Percentiles rank a stretch among this genome's conserved stretches.
Conservation (phyloP, 768 basidiomycete genomes). For the Russula griseocarnosa region DNA sequence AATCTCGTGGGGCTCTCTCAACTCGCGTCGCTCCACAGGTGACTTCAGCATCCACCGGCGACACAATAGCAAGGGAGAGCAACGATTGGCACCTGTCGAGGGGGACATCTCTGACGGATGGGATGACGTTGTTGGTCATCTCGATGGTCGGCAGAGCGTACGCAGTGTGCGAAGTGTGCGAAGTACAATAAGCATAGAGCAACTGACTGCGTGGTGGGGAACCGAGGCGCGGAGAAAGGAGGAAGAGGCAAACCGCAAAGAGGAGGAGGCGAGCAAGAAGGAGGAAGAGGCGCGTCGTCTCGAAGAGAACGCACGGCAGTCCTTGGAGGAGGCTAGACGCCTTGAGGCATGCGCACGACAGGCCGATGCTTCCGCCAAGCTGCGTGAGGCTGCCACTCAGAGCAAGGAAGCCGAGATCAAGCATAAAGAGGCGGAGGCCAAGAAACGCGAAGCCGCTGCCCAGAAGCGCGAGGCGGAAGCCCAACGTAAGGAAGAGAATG, state of each 20-base stretch:
- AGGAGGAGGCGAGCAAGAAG: conserved; percentile 30
- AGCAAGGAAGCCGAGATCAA: conserved; percentile 26
- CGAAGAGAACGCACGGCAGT: conserved; percentile 30
- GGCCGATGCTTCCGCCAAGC: conserved; percentile 30
- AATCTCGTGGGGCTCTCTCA: conserved; percentile 21
- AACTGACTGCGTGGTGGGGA: conserved; percentile 26
- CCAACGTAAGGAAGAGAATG: conserved; percentile 34
- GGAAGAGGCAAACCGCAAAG: conserved; percentile 35
- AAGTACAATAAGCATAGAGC: conserved; percentile 28
- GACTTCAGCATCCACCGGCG: conserved; percentile 21
- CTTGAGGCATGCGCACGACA: conserved; percentile 28
- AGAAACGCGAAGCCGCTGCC: conserved; percentile 36
- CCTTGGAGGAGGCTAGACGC: conserved; percentile 26
- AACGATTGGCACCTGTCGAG: conserved; percentile 10
- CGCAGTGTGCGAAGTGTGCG: conserved; percentile 23
- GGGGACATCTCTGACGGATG: conserved; percentile 23
- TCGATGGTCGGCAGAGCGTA: conserved; percentile 22
- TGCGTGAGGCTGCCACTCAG: conserved; percentile 27
- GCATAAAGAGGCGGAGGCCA: conserved; percentile 32
- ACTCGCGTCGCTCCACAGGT: conserved; percentile 24
- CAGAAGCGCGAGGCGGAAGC: conserved; percentile 37
- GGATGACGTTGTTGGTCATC: conserved; percentile 22
- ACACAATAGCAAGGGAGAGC: conserved; percentile 21
- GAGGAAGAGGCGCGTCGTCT: conserved; percentile 30
- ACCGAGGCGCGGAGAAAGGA: conserved; percentile 27